Conservation (phyloP, 441 rosid genomes). For the Hypseocharis bilobata region DNA sequence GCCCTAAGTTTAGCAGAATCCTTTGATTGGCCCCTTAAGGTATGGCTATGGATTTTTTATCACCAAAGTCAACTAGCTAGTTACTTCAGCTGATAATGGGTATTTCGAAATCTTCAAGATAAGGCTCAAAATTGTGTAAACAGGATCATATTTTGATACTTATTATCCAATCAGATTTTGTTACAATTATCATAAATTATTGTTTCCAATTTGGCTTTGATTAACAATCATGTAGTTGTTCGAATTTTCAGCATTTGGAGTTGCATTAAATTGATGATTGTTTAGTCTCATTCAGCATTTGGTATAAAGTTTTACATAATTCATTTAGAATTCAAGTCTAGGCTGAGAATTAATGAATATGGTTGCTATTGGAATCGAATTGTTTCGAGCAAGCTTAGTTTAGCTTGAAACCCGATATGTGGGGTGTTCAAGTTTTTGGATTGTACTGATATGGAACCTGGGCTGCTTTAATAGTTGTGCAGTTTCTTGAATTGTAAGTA, state of each 20-base stretch:
- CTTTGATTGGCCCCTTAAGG: constrained; percentile 55
- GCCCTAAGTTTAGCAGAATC: constrained; percentile 52
- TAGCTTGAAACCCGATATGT: not conserved
- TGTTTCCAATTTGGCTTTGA: not conserved
- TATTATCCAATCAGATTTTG: not conserved
- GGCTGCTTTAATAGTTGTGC: not conserved
- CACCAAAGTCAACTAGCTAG: not conserved
- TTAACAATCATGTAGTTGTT: not conserved
- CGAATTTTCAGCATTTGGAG: not conserved
- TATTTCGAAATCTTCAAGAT: not conserved
- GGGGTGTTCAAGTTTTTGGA: not conserved
- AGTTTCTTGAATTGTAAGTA: not conserved
- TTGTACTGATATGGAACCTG: not conserved
- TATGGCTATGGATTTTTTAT: constrained; percentile 13
- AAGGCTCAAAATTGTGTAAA: not conserved
- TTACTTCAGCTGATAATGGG: not conserved
- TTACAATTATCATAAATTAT: not conserved
- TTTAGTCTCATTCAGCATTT: not conserved
- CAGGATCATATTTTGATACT: not conserved
- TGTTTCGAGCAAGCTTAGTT: not conserved
- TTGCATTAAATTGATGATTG: not conserved
- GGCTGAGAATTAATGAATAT: not conserved
- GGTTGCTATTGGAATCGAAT: not conserved
- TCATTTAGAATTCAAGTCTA: not conserved
- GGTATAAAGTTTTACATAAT: not conserved